Conservation (phyloP, 257 asterid species). For the Nicotiana obtusifolia region DNA sequence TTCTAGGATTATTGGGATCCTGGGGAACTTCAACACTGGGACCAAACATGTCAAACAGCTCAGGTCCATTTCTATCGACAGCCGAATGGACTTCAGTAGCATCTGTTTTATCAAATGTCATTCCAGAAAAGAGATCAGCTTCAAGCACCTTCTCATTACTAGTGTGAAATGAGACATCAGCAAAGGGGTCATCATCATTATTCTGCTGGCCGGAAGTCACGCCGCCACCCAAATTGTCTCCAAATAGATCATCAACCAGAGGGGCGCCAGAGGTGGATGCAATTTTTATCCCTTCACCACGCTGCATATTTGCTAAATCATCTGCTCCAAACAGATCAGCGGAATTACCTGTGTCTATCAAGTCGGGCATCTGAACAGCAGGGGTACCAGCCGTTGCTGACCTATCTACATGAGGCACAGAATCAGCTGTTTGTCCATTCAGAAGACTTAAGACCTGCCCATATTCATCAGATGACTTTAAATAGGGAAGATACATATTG, state of each 20-base stretch:
- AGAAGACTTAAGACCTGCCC: constrained; percentile 72
- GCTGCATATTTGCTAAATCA: constrained; percentile 32
- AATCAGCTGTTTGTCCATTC: constrained; percentile 42
- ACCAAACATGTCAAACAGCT: constrained; percentile 55
- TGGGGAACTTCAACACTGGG: constrained; percentile 39
- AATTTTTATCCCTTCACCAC: constrained; percentile 28
- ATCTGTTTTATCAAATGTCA: constrained; percentile 43
- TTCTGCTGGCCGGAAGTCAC: constrained; percentile 34
- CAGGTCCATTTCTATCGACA: constrained; percentile 38
- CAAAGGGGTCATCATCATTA: constrained; percentile 84
- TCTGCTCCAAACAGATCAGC: constrained; percentile 45
- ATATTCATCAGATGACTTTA: constrained; percentile 10
- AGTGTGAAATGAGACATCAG: constrained; percentile 79
- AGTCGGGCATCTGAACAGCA: constrained; percentile 56
- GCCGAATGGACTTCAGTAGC: constrained; percentile 27
- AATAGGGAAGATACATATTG: constrained; percentile 4
- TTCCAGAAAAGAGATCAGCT: constrained; percentile 62
- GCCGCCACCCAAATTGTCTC: constrained; percentile 36
- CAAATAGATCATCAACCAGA: constrained; percentile 64
- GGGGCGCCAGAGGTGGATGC: constrained; percentile 46
- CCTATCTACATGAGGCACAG: constrained; percentile 30
- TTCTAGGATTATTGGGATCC: constrained; percentile 28
- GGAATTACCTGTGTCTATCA: constrained; percentile 78
- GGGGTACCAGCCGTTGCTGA: constrained; percentile 39
- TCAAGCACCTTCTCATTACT: constrained; percentile 40